Percentiles rank a stretch among this genome's conserved stretches.
Conservation (phyloP, 192 early-diverging fungal genomes). For the Blastocladiella britannica region DNA sequence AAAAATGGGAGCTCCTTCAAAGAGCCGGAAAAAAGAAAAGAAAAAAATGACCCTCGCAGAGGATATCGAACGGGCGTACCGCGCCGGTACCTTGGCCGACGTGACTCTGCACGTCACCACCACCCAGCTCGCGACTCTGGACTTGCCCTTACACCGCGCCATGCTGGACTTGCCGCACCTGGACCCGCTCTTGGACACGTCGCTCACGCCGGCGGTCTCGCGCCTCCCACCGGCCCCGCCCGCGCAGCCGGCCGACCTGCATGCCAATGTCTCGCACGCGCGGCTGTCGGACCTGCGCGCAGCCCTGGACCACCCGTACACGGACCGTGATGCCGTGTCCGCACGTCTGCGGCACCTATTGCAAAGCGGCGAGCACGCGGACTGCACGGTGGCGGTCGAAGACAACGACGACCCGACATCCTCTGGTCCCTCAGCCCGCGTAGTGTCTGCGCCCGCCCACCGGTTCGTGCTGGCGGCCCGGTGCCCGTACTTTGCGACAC, state of each 20-base stretch:
- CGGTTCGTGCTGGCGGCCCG: not conserved
- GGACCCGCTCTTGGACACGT: not conserved
- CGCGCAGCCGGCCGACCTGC: not conserved
- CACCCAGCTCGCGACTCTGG: not conserved
- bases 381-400: not conserved
- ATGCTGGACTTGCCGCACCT: not conserved
- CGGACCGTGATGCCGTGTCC: not conserved
- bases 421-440: no score
- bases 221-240: not conserved
- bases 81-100: no score
- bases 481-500: not conserved
- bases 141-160: not conserved
- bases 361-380: not conserved
- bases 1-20: no score
- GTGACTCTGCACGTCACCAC: not conserved
- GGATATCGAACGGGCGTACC: no score
- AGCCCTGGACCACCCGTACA: not conserved
- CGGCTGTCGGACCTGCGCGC: not conserved
- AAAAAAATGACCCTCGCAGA: no score
- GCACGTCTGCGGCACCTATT: not conserved
- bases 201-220: not conserved
- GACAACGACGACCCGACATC: not conserved
- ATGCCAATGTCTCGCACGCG: not conserved
- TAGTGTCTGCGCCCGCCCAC: not conserved
- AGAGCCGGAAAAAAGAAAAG: no score